phyloP scores from a whole-genome alignment of 257 asterid genomes.

The Solanum sitiens region DNA sequence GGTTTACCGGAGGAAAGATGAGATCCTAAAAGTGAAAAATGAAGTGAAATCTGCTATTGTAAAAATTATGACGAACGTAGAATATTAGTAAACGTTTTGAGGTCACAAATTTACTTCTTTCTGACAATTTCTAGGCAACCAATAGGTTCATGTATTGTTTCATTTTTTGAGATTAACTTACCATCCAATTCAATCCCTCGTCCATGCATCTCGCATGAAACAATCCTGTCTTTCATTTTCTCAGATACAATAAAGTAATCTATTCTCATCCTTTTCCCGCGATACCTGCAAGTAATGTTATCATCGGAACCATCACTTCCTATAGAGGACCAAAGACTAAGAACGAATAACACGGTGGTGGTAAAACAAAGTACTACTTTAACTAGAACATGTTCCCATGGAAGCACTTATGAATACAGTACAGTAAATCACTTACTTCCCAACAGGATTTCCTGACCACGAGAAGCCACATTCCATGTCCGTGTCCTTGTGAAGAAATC shows the following conservation, averaged over 20 bases:
- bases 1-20: background rate
- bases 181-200: constrained; percentile 79
- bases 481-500: constrained; percentile 63
- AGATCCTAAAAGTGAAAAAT: background rate
- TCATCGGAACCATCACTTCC: background rate
- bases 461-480: constrained; percentile 89
- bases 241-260: constrained; percentile 78
- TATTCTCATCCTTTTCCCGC: constrained; percentile 98
- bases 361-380: background rate
- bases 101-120: background rate
- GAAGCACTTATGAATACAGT: background rate
- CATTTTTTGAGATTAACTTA: constrained; percentile 4
- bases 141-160: background rate
- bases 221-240: constrained; percentile 53
- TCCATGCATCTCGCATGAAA: constrained; percentile 74
- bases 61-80: background rate
- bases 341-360: background rate
- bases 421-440: constrained; percentile 48
- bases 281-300: constrained; percentile 47
- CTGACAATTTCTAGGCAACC: background rate
- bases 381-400: background rate
- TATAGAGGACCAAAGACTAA: background rate
- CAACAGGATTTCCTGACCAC: constrained; percentile 94
- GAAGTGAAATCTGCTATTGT: background rate
- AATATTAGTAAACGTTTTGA: background rate